These are phyloP conservation scores for Solioccasus polychromus DNA, from an alignment of 768 basidiomycete species.

Conservation along the genomic window DNA sequence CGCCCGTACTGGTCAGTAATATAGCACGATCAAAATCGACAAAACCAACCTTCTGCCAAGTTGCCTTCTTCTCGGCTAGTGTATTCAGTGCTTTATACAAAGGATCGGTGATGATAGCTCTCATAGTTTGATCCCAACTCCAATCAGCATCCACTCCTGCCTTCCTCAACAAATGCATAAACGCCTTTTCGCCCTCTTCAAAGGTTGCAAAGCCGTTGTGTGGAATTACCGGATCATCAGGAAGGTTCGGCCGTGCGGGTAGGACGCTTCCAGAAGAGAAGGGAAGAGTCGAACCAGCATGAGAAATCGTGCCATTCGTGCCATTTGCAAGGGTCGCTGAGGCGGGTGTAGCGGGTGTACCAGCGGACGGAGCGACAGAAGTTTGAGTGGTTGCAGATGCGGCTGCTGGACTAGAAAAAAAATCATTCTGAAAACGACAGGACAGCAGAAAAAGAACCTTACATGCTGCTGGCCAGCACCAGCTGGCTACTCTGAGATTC, in stretches of 20 bases:
- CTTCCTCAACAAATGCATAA: constrained; percentile 84
- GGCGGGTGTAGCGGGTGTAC: constrained; percentile 36
- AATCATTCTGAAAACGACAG: constrained; percentile 3
- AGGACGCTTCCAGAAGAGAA: constrained; percentile 57
- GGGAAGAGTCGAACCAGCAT: constrained; percentile 58
- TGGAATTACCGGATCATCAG: constrained; percentile 85
- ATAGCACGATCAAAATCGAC: neutral
- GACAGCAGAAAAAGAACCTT: constrained; percentile 4
- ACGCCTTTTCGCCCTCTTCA: constrained; percentile 93
- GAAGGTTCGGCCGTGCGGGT: constrained; percentile 74
- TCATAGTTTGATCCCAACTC: constrained; percentile 99
- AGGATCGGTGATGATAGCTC: constrained; percentile 97
- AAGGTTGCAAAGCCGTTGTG: constrained; percentile 84
- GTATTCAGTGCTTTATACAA: constrained; percentile 92
- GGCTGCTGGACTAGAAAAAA: constrained; percentile 26
- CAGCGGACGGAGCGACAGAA: constrained; percentile 42
- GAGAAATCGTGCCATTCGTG: constrained; percentile 40
- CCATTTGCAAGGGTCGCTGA: constrained; percentile 48
- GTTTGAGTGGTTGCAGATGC: constrained; percentile 44
- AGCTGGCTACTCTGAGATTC: constrained; percentile 46
- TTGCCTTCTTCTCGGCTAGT: constrained; percentile 90
- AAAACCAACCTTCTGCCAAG: constrained; percentile 82
- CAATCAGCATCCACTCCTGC: constrained; percentile 88
- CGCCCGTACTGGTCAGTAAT: constrained; percentile 9
- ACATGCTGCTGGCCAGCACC: constrained; percentile 32